Base-by-base conservation (phyloP, 2,329 filamentous ascomycete species). In the Fusarium camptoceras region DNA sequence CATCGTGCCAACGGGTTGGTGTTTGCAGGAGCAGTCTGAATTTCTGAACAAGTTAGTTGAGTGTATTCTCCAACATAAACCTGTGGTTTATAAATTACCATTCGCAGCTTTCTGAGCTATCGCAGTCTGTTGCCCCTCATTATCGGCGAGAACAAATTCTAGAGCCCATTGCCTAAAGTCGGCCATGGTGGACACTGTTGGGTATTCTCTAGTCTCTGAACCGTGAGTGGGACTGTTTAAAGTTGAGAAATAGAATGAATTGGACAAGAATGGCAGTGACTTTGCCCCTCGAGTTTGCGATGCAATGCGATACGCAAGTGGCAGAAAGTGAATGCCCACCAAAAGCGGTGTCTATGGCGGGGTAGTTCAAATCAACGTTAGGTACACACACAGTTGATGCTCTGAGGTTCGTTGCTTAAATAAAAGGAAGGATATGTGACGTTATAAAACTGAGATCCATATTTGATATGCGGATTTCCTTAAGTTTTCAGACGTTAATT, bases 91-190 rank as follows among this genome's bases (percentile, higher is more conserved):
- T 44, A 25, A 66, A 73, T 22, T 64, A 83, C 82, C 81, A 68
- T 76, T 76, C 22, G 85, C 85, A n/a, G 85, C 83, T 51, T 82
- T 81, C 54, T 82, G 78, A 30, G 83, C 80, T 64, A 86, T 80
- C 31, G 68, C 75, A 18, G 74, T 78, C 65, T 82, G 78, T 59
- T 77, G 79, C 39, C 78, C 76, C 59, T 82, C 80, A 60, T 85
- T 81, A 56, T 87, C 85, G 11, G 84, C 80, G 42, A 88, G 83
- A 62, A 88, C 85, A 75, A 85, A 88, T 68, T 86, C 82, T 56
- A 87, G 78, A 34, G 86, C 86, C 68, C 86, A 81, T 70, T 86
- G 84, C 68, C 83, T 81, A 70, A 87, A 83, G 73, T 81, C 82
- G 53, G 84, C 82, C 86, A 87, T 87, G 72, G 54, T 56, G 49